Evolutionary conservation across 495 filamentous ascomycete genomes (phyloP).

Genomic region (Monascus purpureus): DNA sequence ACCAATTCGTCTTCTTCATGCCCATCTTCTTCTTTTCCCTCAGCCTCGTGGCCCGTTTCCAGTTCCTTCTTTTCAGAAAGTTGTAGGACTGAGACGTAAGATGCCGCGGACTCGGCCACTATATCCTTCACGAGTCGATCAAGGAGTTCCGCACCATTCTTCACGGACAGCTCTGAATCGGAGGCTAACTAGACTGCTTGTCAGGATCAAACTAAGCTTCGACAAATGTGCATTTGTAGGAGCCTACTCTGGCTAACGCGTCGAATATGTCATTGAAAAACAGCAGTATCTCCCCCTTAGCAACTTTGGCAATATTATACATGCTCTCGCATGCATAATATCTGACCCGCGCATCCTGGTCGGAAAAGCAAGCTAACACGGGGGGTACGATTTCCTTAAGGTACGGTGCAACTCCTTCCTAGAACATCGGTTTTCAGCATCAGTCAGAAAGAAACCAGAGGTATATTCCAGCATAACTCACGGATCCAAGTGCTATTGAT

Average conservation of each 20-base stretch:
- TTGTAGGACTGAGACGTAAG: conserved; percentile 82
- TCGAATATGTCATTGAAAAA: conserved; percentile 99
- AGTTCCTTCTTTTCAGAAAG: conserved; percentile 25
- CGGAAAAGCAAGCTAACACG: conserved; percentile 94
- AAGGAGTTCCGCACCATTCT: conserved; percentile 93
- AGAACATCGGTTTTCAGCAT: conserved; percentile 11
- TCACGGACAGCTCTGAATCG: conserved; percentile 91
- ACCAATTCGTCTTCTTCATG: conserved; percentile 20
- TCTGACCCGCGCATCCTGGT: conserved; percentile 93
- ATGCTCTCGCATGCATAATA: conserved; percentile 99
- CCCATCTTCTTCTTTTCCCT: neutral
- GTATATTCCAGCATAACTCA: conserved; percentile 34
- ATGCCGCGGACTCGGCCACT: conserved; percentile 88
- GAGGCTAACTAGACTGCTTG: conserved; percentile 58
- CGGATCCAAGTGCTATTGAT: conserved; percentile 85
- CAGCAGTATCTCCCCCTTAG: conserved; percentile 88
- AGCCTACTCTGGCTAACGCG: conserved; percentile 75
- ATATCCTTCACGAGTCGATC: conserved; percentile 97
- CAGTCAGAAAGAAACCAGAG: neutral
- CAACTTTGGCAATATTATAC: conserved; percentile 99
- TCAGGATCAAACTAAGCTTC: neutral
- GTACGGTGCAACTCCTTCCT: conserved; percentile 83
- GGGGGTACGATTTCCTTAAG: conserved; percentile 88
- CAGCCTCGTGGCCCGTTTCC: conserved; percentile 17
- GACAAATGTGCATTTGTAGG: neutral